Conservation (phyloP, 2,329 filamentous ascomycete species). For the Xylariaceae sp. region DNA sequence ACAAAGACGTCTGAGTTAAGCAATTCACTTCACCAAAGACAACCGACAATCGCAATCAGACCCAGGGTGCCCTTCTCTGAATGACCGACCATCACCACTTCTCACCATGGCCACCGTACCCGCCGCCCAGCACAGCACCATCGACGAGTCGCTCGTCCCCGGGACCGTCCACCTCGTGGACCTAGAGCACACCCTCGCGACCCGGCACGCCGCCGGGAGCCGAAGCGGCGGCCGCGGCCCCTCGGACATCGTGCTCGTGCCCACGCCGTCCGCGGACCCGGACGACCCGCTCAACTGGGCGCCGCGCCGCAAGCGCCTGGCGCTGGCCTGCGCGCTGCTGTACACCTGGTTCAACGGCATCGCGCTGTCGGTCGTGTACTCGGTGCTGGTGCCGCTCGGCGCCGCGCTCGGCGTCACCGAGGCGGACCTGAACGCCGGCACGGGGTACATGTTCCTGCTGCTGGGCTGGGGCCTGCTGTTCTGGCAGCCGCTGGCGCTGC, state of each 20-base stretch:
- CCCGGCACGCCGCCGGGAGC: slow-evolving; percentile 26
- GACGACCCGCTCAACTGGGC: slow-evolving; percentile 51
- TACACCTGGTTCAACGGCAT: slow-evolving; percentile 38
- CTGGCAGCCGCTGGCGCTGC: slow-evolving; percentile 43
- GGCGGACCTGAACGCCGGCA: slow-evolving; percentile 25
- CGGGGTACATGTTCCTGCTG: slow-evolving; percentile 33
- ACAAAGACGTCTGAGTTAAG: no score
- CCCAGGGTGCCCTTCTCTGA: no score
- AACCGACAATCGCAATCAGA: no score
- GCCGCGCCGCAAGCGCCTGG: slow-evolving; percentile 23
- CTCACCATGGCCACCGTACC: not conserved
- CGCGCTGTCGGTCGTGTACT: slow-evolving; percentile 28
- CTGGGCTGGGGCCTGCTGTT: slow-evolving; percentile 41
- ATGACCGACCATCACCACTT: not conserved
- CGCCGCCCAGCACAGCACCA: slow-evolving; percentile 8
- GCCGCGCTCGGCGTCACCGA: slow-evolving; percentile 19
- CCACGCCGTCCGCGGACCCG: slow-evolving; percentile 46
- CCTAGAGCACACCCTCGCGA: slow-evolving; percentile 27
- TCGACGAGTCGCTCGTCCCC: slow-evolving; percentile 29
- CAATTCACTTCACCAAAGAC: no score
- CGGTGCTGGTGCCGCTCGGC: slow-evolving; percentile 25
- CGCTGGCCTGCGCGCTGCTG: slow-evolving; percentile 23
- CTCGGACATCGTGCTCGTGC: slow-evolving; percentile 44
- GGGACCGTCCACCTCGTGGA: slow-evolving; percentile 39
- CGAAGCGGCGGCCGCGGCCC: slow-evolving; percentile 8